phyloP scores from a whole-genome alignment of 2,329 filamentous ascomycete species.

The Cytospora chrysosperma region DNA sequence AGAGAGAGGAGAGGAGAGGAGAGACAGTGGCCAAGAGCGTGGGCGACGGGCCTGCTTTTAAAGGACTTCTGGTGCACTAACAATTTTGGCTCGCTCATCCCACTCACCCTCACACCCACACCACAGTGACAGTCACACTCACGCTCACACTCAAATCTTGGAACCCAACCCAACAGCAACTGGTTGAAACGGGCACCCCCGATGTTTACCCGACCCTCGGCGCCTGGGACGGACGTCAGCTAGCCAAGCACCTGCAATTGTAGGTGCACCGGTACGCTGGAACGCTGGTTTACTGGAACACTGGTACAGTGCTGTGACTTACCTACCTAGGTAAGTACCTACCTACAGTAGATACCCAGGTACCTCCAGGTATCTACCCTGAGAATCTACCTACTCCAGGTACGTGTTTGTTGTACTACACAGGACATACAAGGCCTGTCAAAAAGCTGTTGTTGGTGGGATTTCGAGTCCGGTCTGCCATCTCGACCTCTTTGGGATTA shows the following conservation, averaged over 20 bases:
- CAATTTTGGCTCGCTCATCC: conserved; percentile 8
- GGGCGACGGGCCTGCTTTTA: conserved; percentile 15
- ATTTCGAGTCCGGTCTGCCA: not conserved
- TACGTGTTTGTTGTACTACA: not conserved
- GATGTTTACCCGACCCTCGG: conserved; percentile 9
- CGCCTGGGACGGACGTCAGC: conserved; percentile 4
- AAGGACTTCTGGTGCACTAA: conserved; percentile 16
- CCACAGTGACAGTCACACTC: too few species aligned
- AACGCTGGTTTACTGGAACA: too few species aligned
- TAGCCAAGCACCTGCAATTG: too few species aligned
- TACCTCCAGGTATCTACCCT: too few species aligned
- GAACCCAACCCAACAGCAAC: not conserved
- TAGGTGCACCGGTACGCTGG: too few species aligned
- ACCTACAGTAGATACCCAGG: too few species aligned
- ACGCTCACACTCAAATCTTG: not conserved
- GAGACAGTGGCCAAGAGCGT: conserved; percentile 2
- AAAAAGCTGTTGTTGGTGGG: not conserved
- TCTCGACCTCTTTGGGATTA: not conserved
- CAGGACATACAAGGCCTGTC: not conserved
- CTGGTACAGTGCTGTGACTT: too few species aligned
- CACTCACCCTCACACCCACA: not conserved
- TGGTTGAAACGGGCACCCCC: not conserved
- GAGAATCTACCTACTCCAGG: too few species aligned
- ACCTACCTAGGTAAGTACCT: not conserved
- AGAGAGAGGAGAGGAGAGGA: not conserved